Evolutionary conservation across 2,329 filamentous ascomycete species (phyloP).

Genomic region (Colletotrichum lini): DNA sequence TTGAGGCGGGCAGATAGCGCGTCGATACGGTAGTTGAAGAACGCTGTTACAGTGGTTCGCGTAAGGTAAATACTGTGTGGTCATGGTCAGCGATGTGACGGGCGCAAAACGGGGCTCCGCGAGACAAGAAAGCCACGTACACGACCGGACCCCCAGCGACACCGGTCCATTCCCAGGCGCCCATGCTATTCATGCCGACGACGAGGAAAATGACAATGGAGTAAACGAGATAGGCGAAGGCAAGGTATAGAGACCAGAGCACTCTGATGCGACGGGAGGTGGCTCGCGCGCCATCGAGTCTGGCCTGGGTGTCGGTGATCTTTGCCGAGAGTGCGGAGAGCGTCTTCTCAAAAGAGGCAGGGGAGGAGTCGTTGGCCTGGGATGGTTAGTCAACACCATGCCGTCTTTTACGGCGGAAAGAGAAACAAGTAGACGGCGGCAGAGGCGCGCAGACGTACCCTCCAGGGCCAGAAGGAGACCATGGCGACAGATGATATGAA

Average conservation of each 20-base stretch:
- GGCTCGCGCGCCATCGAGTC: slow-evolving; percentile 80
- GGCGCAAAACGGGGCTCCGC: slow-evolving; percentile 8
- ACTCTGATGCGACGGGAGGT: slow-evolving; percentile 84
- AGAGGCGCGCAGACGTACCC: slow-evolving; percentile 63
- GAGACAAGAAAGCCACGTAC: slow-evolving; percentile 62
- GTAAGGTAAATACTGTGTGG: slow-evolving; percentile 80
- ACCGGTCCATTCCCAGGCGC: slow-evolving; percentile 81
- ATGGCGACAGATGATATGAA: slow-evolving; percentile 59
- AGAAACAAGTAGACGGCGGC: not conserved
- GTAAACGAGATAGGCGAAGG: slow-evolving; percentile 91
- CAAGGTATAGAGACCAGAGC: slow-evolving; percentile 90
- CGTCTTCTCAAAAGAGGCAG: slow-evolving; percentile 93
- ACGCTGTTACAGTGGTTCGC: slow-evolving; percentile 75
- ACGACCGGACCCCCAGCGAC: slow-evolving; percentile 83
- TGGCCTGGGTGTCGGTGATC: slow-evolving; percentile 81
- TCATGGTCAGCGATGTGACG: slow-evolving; percentile 8
- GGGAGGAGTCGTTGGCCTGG: slow-evolving; percentile 84
- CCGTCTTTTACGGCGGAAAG: not conserved
- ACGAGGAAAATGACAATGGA: slow-evolving; percentile 86
- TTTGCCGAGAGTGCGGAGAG: slow-evolving; percentile 86
- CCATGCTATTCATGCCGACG: slow-evolving; percentile 86
- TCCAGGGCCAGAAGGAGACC: slow-evolving; percentile 91
- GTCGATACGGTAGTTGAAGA: slow-evolving; percentile 87
- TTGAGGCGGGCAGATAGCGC: slow-evolving; percentile 79
- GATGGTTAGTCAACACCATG: not conserved